Conservation (phyloP, 2,329 filamentous ascomycete genomes). For the Trichoderma atrobrunneum region DNA sequence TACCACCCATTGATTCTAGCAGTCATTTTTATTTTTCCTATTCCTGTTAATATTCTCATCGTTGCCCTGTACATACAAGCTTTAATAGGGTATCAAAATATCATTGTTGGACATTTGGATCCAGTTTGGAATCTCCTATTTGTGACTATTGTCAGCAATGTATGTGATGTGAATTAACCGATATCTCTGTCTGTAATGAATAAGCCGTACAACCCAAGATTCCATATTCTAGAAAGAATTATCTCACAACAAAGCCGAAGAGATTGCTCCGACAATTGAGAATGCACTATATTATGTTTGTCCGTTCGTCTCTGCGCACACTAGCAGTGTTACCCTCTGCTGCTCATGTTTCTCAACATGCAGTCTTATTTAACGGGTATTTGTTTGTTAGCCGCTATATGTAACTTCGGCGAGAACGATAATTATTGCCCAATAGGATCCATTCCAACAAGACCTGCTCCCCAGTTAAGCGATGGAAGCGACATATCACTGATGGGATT, state of each 20-base stretch:
- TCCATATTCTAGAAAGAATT: background rate
- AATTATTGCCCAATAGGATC: background rate
- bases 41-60: slow-evolving; percentile 5
- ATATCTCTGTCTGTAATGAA: background rate
- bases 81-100: background rate
- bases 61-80: background rate
- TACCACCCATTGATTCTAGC: background rate
- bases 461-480: background rate
- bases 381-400: background rate
- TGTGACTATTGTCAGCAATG: background rate
- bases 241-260: background rate
- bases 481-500: background rate
- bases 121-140: background rate
- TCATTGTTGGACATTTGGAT: background rate
- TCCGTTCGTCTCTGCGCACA: background rate
- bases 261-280: background rate
- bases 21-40: background rate
- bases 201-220: background rate
- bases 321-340: no score
- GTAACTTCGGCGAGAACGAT: background rate
- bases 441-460: background rate
- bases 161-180: no score
- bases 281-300: background rate
- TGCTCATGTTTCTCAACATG: no score
- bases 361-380: background rate